Conservation (phyloP, 306 rosid genomes). For the Cucurbita ficifolia region DNA sequence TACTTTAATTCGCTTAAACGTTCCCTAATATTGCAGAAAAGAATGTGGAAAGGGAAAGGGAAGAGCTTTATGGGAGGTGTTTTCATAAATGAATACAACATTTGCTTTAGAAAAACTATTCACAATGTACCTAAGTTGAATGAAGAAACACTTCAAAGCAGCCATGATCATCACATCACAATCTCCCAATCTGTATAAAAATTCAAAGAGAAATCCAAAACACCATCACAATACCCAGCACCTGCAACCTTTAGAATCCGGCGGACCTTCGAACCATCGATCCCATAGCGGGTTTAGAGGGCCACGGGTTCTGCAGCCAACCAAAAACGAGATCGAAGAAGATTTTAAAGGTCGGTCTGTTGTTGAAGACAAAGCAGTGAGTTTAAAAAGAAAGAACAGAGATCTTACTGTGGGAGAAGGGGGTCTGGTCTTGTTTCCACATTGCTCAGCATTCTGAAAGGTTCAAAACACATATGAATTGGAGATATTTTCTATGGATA, state of each 20-base stretch:
- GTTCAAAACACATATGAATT: constrained; percentile 12
- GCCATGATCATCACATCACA: neutral
- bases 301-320: constrained; percentile 44
- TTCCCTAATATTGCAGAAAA: neutral
- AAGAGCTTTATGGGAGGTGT: neutral
- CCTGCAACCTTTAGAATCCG: constrained; percentile 73
- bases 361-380: neutral
- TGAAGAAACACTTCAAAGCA: constrained; percentile 8
- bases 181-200: neutral
- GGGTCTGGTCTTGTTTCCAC: constrained; percentile 85
- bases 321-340: neutral
- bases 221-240: constrained; percentile 71
- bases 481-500: neutral
- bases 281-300: constrained; percentile 78
- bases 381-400: neutral
- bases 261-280: constrained; percentile 91
- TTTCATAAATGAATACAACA: constrained; percentile 2
- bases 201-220: neutral
- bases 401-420: constrained; percentile 57
- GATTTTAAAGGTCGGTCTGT: neutral
- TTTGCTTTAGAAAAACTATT: constrained; percentile 8
- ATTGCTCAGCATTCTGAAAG: constrained; percentile 52
- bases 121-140: constrained; percentile 5
- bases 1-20: neutral
- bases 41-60: neutral